Evolutionary conservation across 257 asterid genomes (phyloP).

Genomic region (Ophiorrhiza pumila): DNA sequence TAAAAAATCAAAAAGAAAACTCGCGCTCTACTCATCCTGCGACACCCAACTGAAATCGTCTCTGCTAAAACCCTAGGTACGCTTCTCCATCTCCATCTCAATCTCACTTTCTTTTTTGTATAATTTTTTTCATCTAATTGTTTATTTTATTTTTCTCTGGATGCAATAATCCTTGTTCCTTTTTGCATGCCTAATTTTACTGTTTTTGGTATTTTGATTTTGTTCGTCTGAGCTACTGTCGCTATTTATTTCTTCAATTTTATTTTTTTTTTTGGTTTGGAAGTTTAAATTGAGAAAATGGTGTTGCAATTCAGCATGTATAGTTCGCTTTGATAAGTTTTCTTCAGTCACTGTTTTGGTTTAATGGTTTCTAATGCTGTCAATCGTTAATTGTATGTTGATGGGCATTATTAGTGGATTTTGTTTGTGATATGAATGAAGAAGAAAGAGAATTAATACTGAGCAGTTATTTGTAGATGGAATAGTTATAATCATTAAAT

Average conservation of each 20-base stretch:
- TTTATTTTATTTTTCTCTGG: neutral
- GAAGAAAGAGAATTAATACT: neutral
- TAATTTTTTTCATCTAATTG: neutral
- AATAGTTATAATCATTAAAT: neutral
- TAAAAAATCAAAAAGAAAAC: no score
- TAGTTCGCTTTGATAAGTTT: neutral
- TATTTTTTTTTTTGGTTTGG: neutral
- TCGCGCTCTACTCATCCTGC: neutral
- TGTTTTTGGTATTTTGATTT: neutral
- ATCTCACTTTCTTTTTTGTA: neutral
- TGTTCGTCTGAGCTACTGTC: neutral
- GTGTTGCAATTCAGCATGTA: neutral
- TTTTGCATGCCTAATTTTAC: neutral
- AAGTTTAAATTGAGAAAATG: neutral
- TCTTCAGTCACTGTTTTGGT: no score
- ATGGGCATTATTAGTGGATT: neutral
- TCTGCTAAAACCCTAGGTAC: conserved; percentile 4
- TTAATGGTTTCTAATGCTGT: no score
- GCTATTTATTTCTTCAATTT: neutral
- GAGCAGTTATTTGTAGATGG: neutral
- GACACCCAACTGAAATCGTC: neutral
- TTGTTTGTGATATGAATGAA: neutral
- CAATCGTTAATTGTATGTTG: neutral
- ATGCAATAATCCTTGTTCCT: neutral
- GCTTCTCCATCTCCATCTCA: neutral